Percentiles rank a stretch among this genome's conserved stretches.
Conservation (phyloP, 2,329 filamentous ascomycete genomes). For the Coccinonectria pachysandricola region DNA sequence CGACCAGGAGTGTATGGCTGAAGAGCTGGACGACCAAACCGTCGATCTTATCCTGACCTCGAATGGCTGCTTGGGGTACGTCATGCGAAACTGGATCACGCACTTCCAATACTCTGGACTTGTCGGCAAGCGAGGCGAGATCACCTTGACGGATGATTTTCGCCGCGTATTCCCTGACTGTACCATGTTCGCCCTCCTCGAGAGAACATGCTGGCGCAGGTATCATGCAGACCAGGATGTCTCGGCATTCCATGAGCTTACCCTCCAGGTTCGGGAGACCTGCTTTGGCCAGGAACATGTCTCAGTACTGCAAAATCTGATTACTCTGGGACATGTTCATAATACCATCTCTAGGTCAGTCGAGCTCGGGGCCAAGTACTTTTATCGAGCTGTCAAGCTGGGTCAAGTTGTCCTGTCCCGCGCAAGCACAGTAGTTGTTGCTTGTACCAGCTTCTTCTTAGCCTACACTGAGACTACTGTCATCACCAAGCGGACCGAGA, state of each 20-base stretch:
- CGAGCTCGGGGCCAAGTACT: slow-evolving; percentile 20
- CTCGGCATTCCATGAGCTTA: slow-evolving; percentile 22
- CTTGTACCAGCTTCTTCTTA: slow-evolving; percentile 27
- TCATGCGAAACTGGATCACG: slow-evolving; percentile 25
- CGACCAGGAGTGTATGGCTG: slow-evolving; percentile 12
- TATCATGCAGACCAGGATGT: slow-evolving; percentile 12
- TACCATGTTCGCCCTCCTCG: slow-evolving; percentile 26
- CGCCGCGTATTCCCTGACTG: slow-evolving; percentile 26
- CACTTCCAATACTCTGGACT: slow-evolving; percentile 27
- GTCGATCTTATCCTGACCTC: slow-evolving; percentile 17
- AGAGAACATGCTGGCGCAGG: slow-evolving; percentile 23
- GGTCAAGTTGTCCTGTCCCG: slow-evolving; percentile 23
- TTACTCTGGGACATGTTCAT: slow-evolving; percentile 26
- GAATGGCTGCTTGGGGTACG: slow-evolving; percentile 24
- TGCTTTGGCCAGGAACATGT: slow-evolving; percentile 27
- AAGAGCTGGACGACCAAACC: slow-evolving; percentile 11
- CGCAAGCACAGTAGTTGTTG: slow-evolving; percentile 22
- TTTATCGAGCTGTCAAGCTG: slow-evolving; percentile 25
- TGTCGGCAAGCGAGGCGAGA: slow-evolving; percentile 15
- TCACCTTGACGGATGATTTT: slow-evolving; percentile 23
- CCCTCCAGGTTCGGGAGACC: slow-evolving; percentile 24
- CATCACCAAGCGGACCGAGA: slow-evolving; percentile 25
- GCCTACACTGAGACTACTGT: slow-evolving; percentile 23
- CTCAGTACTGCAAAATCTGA: slow-evolving; percentile 26
- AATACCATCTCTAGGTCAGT: slow-evolving; percentile 13